Evolutionary conservation across 2,329 filamentous ascomycete species (phyloP).

Genomic region (Zymoseptoria crescenta): DNA sequence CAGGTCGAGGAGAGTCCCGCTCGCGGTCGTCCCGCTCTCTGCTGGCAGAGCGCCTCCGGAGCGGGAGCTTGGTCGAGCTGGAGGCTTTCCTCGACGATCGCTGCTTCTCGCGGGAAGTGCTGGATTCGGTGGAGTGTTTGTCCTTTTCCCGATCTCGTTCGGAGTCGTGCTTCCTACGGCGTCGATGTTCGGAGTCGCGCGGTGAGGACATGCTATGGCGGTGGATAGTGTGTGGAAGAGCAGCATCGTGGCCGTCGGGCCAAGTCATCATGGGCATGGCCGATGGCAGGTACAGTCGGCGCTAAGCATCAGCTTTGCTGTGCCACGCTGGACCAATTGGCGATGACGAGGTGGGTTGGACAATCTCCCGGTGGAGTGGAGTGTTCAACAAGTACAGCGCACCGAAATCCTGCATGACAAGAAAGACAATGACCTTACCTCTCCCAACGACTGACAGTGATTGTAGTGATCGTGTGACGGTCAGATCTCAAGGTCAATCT

Average conservation of each 20-base stretch:
- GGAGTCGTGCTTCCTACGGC: constrained; percentile 22
- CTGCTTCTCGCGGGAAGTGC: constrained; percentile 21
- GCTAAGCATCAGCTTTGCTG: not conserved
- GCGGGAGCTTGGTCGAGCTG: constrained; percentile 20
- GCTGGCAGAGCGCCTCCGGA: constrained; percentile 18
- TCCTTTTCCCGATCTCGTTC: constrained; percentile 24
- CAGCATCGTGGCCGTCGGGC: constrained; percentile 4
- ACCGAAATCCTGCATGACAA: not conserved
- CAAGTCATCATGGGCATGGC: not conserved
- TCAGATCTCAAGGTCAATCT: no score
- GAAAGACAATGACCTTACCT: not conserved
- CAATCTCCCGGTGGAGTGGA: not conserved
- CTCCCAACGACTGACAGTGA: no score
- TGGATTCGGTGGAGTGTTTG: constrained; percentile 11
- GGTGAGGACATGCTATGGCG: constrained; percentile 13
- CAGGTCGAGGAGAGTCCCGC: constrained; percentile 18
- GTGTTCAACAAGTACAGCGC: no score
- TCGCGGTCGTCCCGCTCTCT: constrained; percentile 23
- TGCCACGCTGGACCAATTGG: not conserved
- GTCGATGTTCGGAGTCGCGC: constrained; percentile 22
- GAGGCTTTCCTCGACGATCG: constrained; percentile 22
- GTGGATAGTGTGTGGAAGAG: constrained; percentile 10
- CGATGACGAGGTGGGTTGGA: not conserved
- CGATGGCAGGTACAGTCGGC: not conserved
- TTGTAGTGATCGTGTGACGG: no score